Evolutionary conservation across 495 filamentous ascomycete species (phyloP).

Genomic region (Rusavskia elegans): DNA sequence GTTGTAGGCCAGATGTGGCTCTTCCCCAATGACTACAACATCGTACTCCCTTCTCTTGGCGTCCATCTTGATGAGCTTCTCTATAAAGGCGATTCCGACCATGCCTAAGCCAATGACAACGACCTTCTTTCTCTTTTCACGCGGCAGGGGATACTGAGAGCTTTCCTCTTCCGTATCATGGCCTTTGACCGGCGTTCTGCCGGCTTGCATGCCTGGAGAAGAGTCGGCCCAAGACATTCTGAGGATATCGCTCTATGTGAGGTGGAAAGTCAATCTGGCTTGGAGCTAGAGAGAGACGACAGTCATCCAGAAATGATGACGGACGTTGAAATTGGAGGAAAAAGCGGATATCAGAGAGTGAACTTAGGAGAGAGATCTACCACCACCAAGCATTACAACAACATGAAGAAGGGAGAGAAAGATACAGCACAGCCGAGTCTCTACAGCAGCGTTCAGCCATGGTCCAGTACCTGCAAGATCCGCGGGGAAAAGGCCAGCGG

Average conservation of each 20-base stretch:
- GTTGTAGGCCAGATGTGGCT: constrained; percentile 86
- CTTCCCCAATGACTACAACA: constrained; percentile 83
- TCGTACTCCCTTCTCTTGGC: constrained; percentile 61
- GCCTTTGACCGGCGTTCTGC: constrained; percentile 10
- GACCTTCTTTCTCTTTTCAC: constrained; percentile 41
- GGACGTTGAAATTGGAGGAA: no score
- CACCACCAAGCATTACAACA: no score
- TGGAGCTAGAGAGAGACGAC: not conserved
- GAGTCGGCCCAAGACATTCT: constrained; percentile 18
- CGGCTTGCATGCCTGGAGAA: constrained; percentile 16
- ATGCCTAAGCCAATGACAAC: constrained; percentile 89
- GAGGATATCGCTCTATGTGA: not conserved
- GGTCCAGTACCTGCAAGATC: not conserved
- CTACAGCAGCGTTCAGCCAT: not conserved
- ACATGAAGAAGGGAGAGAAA: not conserved
- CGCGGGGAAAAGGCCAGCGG: constrained; percentile 4
- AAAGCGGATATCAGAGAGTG: no score
- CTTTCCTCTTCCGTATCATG: constrained; percentile 11
- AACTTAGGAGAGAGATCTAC: not conserved
- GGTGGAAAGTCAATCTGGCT: not conserved
- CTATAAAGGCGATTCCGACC: constrained; percentile 90
- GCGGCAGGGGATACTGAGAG: constrained; percentile 9
- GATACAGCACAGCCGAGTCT: not conserved
- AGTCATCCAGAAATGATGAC: not conserved
- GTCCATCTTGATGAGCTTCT: constrained; percentile 83